phyloP scores from a whole-genome alignment of 352 stramenopile species.

The Aphanomyces euteiches region DNA sequence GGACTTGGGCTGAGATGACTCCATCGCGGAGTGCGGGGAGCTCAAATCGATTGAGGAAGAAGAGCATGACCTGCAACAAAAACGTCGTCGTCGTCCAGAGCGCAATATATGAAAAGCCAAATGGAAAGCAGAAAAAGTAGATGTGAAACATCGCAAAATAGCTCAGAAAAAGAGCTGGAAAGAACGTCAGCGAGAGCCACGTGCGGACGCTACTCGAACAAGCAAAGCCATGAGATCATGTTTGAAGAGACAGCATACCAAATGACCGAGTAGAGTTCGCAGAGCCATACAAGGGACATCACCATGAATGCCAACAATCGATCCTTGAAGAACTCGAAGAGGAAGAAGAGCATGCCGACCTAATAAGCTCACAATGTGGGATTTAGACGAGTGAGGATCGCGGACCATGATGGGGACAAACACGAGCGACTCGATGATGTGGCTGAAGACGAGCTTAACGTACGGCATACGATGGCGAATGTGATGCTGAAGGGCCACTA shows the following conservation, averaged over 20 bases:
- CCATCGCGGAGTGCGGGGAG: slow-evolving; percentile 52
- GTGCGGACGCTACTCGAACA: slow-evolving; percentile 53
- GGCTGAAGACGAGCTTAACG: slow-evolving; percentile 72
- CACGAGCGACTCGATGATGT: slow-evolving; percentile 90
- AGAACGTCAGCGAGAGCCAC: slow-evolving; percentile 68
- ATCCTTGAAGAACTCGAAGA: slow-evolving; percentile 94
- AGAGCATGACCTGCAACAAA: slow-evolving; percentile 55
- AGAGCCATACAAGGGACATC: slow-evolving; percentile 82
- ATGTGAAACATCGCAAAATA: slow-evolving; percentile 94
- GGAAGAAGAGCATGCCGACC: slow-evolving; percentile 94
- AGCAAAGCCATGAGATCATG: neutral
- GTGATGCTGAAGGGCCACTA: slow-evolving; percentile 80
- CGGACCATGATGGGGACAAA: slow-evolving; percentile 91
- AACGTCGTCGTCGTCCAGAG: slow-evolving; percentile 44
- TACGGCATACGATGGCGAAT: slow-evolving; percentile 68
- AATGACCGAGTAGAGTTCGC: slow-evolving; percentile 89
- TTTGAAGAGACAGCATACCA: slow-evolving; percentile 39
- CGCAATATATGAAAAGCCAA: slow-evolving; percentile 90
- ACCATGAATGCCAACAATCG: slow-evolving; percentile 87
- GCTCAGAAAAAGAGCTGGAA: slow-evolving; percentile 89
- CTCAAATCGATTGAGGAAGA: slow-evolving; percentile 72
- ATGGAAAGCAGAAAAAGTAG: slow-evolving; percentile 93
- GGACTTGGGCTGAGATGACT: slow-evolving; percentile 37
- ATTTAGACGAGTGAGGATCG: neutral
- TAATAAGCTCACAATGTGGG: slow-evolving; percentile 24